phyloP scores from a whole-genome alignment of 192 early-diverging fungal genomes.

The Backusella macrospora region DNA sequence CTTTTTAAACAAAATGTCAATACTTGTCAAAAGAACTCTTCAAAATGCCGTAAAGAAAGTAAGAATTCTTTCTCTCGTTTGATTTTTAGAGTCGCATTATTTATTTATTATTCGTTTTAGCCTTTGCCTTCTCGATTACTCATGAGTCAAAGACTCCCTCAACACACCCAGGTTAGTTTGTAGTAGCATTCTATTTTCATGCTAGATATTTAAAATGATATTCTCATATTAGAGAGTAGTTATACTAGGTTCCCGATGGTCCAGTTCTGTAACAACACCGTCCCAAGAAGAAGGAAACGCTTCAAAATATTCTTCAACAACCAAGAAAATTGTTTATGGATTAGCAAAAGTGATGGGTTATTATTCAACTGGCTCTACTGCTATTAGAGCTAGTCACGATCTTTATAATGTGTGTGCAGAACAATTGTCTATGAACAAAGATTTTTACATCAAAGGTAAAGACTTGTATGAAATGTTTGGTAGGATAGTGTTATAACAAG shows the following conservation, averaged over 20 bases:
- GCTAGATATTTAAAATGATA: background rate
- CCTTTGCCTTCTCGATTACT: background rate
- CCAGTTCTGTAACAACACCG: background rate
- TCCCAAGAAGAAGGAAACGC: too few species aligned
- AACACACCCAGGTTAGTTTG: background rate
- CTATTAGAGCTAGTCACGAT: slow-evolving; percentile 52
- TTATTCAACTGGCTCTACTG: slow-evolving; percentile 53
- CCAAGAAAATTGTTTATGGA: slow-evolving; percentile 45
- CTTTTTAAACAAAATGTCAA: slow-evolving; percentile 6
- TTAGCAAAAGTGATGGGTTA: slow-evolving; percentile 54
- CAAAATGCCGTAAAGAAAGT: slow-evolving; percentile 14
- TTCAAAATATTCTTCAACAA: slow-evolving; percentile 37
- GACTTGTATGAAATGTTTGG: background rate
- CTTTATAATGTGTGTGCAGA: slow-evolving; percentile 53
- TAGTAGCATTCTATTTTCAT: background rate
- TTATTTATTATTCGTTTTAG: background rate
- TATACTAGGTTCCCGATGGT: background rate
- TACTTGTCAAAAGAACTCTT: background rate
- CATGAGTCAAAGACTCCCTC: background rate
- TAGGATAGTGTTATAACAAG: background rate
- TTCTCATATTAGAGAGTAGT: background rate
- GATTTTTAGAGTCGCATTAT: too few species aligned
- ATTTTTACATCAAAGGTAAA: slow-evolving; percentile 53
- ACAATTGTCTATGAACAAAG: slow-evolving; percentile 48
- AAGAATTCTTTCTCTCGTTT: background rate